A percentile compares a stretch with the other conserved stretches of the same genome.
phyloP scores from a whole-genome alignment of 192 early-diverging fungal genomes.

The Coemansia guatemalensis region DNA sequence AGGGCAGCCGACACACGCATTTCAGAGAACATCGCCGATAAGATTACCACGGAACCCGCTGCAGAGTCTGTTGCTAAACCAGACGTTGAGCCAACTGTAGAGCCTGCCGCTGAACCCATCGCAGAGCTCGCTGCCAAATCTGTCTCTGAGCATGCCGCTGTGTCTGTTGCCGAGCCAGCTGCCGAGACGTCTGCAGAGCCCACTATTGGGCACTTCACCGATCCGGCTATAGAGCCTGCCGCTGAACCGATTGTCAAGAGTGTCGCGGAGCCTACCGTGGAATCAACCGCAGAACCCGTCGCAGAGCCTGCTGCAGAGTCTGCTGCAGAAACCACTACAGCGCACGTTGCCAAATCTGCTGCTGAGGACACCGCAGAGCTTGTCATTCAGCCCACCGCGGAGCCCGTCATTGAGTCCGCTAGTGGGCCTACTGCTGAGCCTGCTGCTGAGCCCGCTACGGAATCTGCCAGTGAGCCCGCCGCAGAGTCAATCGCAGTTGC shows the following conservation, averaged over 20 bases:
- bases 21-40: not conserved
- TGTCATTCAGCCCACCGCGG: no score
- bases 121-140: conserved; percentile 2
- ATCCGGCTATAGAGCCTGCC: not conserved
- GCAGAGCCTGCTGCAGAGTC: no score
- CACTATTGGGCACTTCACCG: no score
- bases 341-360: no score
- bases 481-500: not conserved
- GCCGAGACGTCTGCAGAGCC: not conserved
- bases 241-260: no score
- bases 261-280: not conserved
- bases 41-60: not conserved
- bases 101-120: not conserved
- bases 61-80: not conserved
- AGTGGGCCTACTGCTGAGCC: no score
- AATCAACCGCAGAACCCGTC: not conserved
- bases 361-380: no score
- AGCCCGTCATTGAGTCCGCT: no score
- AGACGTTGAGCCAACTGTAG: not conserved
- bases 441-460: not conserved
- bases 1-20: not conserved
- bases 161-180: not conserved
- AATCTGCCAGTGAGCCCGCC: no score
- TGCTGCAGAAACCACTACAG: no score
- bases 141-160: not conserved